Base-by-base conservation (phyloP, 2,329 filamentous ascomycete genomes). In the Fusarium sterilihyphosum region DNA sequence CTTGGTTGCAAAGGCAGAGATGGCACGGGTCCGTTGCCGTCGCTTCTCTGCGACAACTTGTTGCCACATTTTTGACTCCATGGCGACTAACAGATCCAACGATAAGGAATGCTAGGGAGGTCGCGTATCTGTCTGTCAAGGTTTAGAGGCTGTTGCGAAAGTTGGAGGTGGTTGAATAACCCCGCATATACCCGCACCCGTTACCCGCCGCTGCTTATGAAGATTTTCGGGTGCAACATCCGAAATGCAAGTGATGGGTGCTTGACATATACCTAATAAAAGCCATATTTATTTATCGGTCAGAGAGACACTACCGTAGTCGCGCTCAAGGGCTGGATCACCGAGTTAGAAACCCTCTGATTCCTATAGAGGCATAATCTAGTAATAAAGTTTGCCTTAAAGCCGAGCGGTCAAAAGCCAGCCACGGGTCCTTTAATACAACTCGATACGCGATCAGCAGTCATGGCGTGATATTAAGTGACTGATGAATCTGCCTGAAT, bases 11-110 rank as follows among this genome's bases (percentile, higher is more conserved):
- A 73, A 70, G 20, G 33, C 5, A 8, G 50, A 37, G 22, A 73
- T 74, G 6, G 41, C 49, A 11, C 60, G 29, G 5, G 40, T 7
- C 16, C 71, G 71, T 24, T 67, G 54, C 11, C 35, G 41, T 20
- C 47, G 58, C 50, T 73, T 73, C 14, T 61, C 31, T 7, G 54
- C 40, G 18, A 64, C 58, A 17, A 53, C 37, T 2, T 49, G 24
- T 47, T 72, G 10, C 71, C 71, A 73, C 6, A 61, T 61, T 1
- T 35, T 58, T 4, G 14, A n/a, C 7, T 26, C 16, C 71, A 74
- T 5, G 11, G 4, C 2, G 3, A 53, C 1, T 18, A 2, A 6
- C 3, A 8, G 18, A 8, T 35, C 11, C 18, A 3, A 22, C 4
- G n/a, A 43, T 18, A 12, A 38, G 20, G 5, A 9, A 14, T 18